phyloP scores from a whole-genome alignment of 2,329 filamentous ascomycete genomes.

The Magnaporthiopsis incrustans region DNA sequence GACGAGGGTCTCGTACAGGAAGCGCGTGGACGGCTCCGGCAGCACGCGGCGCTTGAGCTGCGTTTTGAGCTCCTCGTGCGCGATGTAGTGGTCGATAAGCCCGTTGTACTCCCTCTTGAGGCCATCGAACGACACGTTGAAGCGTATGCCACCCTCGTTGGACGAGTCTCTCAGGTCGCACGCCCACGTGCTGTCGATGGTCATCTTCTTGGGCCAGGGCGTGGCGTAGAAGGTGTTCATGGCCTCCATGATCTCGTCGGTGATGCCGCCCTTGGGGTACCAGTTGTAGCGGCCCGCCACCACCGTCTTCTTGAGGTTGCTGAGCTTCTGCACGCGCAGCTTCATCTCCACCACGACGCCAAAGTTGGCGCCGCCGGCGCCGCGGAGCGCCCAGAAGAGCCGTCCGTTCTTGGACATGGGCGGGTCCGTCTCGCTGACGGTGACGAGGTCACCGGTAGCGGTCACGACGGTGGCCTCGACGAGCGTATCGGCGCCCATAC shows the following conservation, averaged over 20 bases:
- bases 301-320: neutral
- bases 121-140: too few species aligned
- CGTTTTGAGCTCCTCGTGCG: too few species aligned
- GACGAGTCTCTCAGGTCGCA: neutral
- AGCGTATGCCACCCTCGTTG: too few species aligned
- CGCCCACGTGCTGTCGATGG: neutral
- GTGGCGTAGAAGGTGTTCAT: neutral
- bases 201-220: neutral
- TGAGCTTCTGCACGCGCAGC: neutral
- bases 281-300: neutral
- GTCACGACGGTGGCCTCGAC: neutral
- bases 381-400: neutral
- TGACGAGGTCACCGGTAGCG: neutral
- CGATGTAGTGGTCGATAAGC: too few species aligned
- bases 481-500: neutral
- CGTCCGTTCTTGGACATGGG: neutral
- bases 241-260: neutral
- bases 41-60: too few species aligned
- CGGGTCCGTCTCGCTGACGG: neutral
- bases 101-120: too few species aligned
- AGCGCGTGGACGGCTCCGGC: too few species aligned
- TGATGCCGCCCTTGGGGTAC: neutral
- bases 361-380: neutral
- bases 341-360: neutral
- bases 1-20: too few species aligned